phyloP scores from a whole-genome alignment of 2,329 filamentous ascomycete genomes.

The Lasiodiplodia sp. region DNA sequence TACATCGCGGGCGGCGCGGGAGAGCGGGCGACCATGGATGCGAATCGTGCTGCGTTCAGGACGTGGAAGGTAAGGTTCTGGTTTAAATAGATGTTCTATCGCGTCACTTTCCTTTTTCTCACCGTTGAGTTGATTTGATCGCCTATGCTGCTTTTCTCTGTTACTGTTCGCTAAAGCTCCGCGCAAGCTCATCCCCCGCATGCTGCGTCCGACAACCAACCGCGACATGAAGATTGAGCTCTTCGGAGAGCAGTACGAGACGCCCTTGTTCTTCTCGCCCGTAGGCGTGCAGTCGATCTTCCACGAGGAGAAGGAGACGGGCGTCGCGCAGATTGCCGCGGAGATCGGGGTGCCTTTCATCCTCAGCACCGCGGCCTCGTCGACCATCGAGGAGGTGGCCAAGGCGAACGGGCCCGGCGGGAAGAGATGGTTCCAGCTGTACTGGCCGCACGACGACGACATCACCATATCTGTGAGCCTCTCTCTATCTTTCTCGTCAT shows the following conservation, averaged over 20 bases:
- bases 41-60: constrained; percentile 65
- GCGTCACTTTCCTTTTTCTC: neutral
- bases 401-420: constrained; percentile 59
- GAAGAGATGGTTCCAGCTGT: constrained; percentile 73
- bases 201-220: constrained; percentile 22
- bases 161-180: too few relatives aligned
- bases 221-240: constrained; percentile 23
- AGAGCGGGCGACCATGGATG: constrained; percentile 66
- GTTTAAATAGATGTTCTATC: neutral
- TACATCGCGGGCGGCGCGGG: constrained; percentile 71
- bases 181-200: constrained; percentile 25
- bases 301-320: constrained; percentile 69
- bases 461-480: constrained; percentile 62
- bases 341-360: constrained; percentile 69
- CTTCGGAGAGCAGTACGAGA: constrained; percentile 52
- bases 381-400: constrained; percentile 69
- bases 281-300: constrained; percentile 72
- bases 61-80: constrained; percentile 52
- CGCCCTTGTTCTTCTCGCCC: constrained; percentile 68
- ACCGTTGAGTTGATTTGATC: too few relatives aligned
- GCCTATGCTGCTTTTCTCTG: too few relatives aligned
- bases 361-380: constrained; percentile 67
- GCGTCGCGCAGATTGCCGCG: constrained; percentile 65
- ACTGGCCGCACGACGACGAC: constrained; percentile 71
- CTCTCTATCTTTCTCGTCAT: neutral